Conservation (phyloP, 192 early-diverging fungal species). For the Coemansia sp. region DNA sequence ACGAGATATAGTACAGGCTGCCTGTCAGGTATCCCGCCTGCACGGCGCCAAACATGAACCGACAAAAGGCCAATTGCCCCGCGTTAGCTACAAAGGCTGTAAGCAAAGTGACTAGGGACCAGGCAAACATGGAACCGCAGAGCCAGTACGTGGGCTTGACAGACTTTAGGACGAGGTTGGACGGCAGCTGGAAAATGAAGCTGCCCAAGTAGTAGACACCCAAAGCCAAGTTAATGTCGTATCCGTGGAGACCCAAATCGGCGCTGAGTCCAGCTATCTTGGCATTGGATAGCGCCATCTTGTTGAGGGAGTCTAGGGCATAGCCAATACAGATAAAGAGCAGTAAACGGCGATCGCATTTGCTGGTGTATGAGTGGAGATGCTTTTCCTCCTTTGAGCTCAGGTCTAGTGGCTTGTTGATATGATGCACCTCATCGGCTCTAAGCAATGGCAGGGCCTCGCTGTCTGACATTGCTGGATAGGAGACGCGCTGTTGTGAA, state of each 20-base stretch:
- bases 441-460: not conserved
- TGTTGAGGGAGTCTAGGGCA: constrained; percentile 43
- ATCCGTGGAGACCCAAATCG: constrained; percentile 28
- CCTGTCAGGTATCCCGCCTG: constrained; percentile 49
- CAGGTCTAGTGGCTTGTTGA: constrained; percentile 27
- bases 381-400: constrained; percentile 19
- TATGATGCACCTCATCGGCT: not conserved
- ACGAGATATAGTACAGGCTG: constrained; percentile 49
- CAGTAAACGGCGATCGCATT: constrained; percentile 46
- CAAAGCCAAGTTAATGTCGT: constrained; percentile 36
- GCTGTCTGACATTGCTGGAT: not conserved
- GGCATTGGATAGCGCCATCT: constrained; percentile 47
- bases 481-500: not conserved
- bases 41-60: constrained; percentile 46
- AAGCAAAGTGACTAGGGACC: constrained; percentile 31
- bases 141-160: constrained; percentile 39
- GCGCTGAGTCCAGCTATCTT: constrained; percentile 35
- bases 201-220: constrained; percentile 46
- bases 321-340: constrained; percentile 42
- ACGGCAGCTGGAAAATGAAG: constrained; percentile 46
- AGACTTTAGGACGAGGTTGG: constrained; percentile 42
- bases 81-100: constrained; percentile 23
- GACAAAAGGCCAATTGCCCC: constrained; percentile 9
- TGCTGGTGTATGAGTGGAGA: constrained; percentile 28
- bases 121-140: constrained; percentile 26